A percentile compares a stretch with the other conserved stretches of the same genome.
Conservation (phyloP, 805 yeast species). For the Wickerhamomyces queroliae region DNA sequence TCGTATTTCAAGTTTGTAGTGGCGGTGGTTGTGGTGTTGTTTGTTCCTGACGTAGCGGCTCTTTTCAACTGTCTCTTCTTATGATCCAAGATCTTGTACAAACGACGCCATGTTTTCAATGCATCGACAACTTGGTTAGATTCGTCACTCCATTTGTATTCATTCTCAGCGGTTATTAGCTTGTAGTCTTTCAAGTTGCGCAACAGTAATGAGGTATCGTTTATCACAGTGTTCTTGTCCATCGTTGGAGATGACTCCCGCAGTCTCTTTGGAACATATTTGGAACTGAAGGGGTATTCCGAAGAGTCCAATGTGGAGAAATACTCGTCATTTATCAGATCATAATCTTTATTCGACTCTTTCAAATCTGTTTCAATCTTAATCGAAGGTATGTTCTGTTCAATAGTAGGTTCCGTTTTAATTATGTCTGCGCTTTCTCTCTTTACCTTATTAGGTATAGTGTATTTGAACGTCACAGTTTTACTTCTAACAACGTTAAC, state of each 20-base stretch:
- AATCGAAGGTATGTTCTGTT: not conserved
- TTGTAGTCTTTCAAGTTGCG: constrained; percentile 12
- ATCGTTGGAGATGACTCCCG: not conserved
- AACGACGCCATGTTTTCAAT: constrained; percentile 17
- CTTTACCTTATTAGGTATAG: not conserved
- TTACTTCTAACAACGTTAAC: not conserved
- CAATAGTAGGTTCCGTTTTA: not conserved
- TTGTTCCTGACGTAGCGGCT: not conserved
- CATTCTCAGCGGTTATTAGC: constrained; percentile 6
- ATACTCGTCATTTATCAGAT: not conserved
- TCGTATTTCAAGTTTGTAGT: not conserved
- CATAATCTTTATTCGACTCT: not conserved
- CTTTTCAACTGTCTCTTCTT: constrained; percentile 18
- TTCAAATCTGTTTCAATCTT: not conserved
- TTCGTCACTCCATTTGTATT: constrained; percentile 13
- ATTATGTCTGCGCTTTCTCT: not conserved
- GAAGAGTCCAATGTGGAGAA: not conserved
- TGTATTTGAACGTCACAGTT: constrained; percentile 8
- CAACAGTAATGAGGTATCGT: not conserved
- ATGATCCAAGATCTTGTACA: constrained; percentile 23
- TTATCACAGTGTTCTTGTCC: not conserved
- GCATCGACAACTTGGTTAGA: constrained; percentile 9
- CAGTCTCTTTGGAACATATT: not conserved
- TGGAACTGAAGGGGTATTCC: constrained; percentile 1
- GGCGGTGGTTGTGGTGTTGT: not conserved